These are phyloP conservation scores for Hypoxylon sp. DNA, from an alignment of 2,329 filamentous ascomycete genomes.

Conservation along the genomic window DNA sequence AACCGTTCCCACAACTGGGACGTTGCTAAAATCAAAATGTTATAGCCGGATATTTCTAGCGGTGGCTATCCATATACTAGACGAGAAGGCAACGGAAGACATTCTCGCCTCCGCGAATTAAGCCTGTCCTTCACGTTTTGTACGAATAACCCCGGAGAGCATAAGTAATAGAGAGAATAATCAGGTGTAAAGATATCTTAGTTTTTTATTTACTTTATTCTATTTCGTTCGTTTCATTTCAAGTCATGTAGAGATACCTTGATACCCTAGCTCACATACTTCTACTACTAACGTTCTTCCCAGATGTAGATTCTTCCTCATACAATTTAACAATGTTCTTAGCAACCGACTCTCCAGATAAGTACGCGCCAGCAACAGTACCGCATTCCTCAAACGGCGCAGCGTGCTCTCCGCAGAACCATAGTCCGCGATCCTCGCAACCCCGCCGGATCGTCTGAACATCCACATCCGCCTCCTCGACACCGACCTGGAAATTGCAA, in stretches of 20 bases:
- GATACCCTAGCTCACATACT: constrained; percentile 3
- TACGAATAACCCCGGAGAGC: neutral
- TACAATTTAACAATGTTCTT: constrained; percentile 32
- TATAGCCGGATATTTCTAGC: constrained; percentile 50
- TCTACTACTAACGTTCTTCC: neutral
- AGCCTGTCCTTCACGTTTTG: neutral
- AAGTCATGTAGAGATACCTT: constrained; percentile 5
- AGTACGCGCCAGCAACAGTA: constrained; percentile 43
- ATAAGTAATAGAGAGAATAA: neutral
- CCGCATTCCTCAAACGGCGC: constrained; percentile 69
- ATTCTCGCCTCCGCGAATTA: constrained; percentile 43
- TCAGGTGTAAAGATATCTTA: neutral
- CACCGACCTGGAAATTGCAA: constrained; percentile 75
- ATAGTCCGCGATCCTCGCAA: constrained; percentile 68
- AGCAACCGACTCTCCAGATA: constrained; percentile 37
- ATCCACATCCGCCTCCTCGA: constrained; percentile 68
- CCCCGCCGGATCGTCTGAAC: constrained; percentile 62
- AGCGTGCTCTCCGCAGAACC: constrained; percentile 78
- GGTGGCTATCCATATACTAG: constrained; percentile 50
- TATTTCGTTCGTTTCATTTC: constrained; percentile 2
- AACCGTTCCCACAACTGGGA: neutral
- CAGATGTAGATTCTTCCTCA: neutral
- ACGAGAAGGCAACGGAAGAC: constrained; percentile 52
- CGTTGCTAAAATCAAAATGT: neutral
- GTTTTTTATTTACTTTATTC: neutral